These are phyloP conservation scores for Populus simonii DNA, from an alignment of 345 rosid genomes.

Conservation along the genomic window DNA sequence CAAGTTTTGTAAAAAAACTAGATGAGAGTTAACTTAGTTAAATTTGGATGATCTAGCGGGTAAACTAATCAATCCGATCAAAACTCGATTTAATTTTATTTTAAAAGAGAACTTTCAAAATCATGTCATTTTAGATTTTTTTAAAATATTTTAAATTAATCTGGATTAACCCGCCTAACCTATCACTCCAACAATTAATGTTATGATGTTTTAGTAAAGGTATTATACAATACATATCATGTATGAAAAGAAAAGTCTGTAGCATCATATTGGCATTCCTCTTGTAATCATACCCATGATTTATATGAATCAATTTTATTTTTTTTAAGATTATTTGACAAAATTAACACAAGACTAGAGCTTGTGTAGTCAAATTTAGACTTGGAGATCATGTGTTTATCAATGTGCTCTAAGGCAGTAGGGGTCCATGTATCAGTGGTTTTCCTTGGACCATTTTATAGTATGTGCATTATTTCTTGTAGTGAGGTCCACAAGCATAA, in stretches of 20 bases:
- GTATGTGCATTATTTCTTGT: not conserved
- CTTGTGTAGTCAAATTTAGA: not conserved
- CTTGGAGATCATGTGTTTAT: not conserved
- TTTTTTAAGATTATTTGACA: not conserved
- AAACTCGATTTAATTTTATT: too few relatives aligned
- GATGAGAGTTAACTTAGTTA: too few relatives aligned
- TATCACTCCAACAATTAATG: too few relatives aligned
- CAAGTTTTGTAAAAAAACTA: too few relatives aligned
- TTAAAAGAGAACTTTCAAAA: too few relatives aligned
- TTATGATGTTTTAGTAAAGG: too few relatives aligned
- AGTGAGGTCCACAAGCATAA: not conserved
- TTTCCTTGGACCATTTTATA: not conserved
- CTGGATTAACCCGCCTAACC: too few relatives aligned
- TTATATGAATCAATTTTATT: not conserved
- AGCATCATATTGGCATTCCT: not conserved
- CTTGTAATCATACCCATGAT: not conserved
- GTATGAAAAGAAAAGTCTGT: not conserved
- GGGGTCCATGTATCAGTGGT: not conserved
- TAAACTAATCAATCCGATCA: rapidly evolving
- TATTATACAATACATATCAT: too few relatives aligned
- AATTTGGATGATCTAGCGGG: too few relatives aligned
- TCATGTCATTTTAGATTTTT: too few relatives aligned
- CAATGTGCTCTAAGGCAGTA: not conserved
- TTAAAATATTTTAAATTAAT: rapidly evolving
- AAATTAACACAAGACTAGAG: not conserved